These are phyloP conservation scores for Candolleomyces eurysporus DNA, from an alignment of 768 basidiomycete species.

Conservation along the genomic window DNA sequence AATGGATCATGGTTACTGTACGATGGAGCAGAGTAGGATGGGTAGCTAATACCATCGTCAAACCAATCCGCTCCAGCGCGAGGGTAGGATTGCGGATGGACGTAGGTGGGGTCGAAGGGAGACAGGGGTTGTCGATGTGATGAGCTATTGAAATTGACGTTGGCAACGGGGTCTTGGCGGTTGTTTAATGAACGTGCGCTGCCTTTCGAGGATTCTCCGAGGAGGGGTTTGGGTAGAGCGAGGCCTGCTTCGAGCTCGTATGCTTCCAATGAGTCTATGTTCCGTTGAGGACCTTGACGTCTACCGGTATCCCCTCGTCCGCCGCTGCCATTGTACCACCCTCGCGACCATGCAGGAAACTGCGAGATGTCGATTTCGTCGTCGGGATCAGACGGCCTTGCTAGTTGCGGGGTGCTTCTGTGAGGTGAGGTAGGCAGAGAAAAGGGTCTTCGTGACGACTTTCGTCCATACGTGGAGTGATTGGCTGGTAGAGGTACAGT, in stretches of 20 bases:
- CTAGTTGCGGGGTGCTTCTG: slow-evolving; percentile 18
- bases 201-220: not conserved
- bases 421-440: slow-evolving; percentile 45
- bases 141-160: not conserved
- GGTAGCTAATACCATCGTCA: slow-evolving; percentile 23
- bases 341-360: slow-evolving; percentile 63
- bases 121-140: slow-evolving; percentile 16
- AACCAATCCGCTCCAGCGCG: slow-evolving; percentile 12
- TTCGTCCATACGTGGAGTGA: slow-evolving; percentile 17
- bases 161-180: not conserved
- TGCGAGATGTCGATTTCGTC: slow-evolving; percentile 56
- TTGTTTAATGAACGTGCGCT: not conserved
- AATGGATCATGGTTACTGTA: slow-evolving; percentile 13
- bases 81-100: slow-evolving; percentile 14
- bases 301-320: not conserved
- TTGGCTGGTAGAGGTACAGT: slow-evolving; percentile 21
- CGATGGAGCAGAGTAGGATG: slow-evolving; percentile 19
- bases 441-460: slow-evolving; percentile 37
- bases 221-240: slow-evolving; percentile 10
- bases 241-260: slow-evolving; percentile 8
- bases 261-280: slow-evolving; percentile 18
- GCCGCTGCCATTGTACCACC: slow-evolving; percentile 49
- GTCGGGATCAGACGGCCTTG: slow-evolving; percentile 23
- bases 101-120: slow-evolving; percentile 31
- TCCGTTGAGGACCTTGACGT: slow-evolving; percentile 15